Percentiles rank a stretch among this genome's conserved stretches.
These are phyloP conservation scores for Royoungia palumana DNA, from an alignment of 768 basidiomycete genomes.

Conservation along the genomic window DNA sequence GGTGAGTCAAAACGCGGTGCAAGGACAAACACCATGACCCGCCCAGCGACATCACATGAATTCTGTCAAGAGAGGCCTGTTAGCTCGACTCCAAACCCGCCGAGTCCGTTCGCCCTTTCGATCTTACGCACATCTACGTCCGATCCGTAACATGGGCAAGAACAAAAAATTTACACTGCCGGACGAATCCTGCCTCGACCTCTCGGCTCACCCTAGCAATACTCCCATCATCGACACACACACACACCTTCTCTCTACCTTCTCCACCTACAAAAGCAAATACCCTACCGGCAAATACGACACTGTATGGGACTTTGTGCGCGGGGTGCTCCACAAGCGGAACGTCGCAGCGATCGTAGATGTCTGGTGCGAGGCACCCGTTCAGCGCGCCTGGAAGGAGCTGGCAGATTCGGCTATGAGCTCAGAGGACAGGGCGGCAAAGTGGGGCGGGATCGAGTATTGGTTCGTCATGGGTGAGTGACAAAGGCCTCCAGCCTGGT, in stretches of 20 bases:
- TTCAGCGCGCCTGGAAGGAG: constrained; percentile 58
- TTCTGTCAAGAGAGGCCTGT: too few species aligned
- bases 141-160: constrained; percentile 35
- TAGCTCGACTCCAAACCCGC: too few species aligned
- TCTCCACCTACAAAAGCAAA: constrained; percentile 52
- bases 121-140: too few species aligned
- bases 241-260: constrained; percentile 79
- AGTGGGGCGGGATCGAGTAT: constrained; percentile 72
- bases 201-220: constrained; percentile 26
- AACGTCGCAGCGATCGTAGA: constrained; percentile 71
- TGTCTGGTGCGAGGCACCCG: constrained; percentile 86
- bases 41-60: too few species aligned
- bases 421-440: constrained; percentile 40
- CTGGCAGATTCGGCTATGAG: constrained; percentile 68
- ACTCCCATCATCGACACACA: constrained; percentile 75
- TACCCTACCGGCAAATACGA: constrained; percentile 56
- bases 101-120: too few species aligned
- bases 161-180: constrained; percentile 33
- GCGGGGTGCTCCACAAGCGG: constrained; percentile 53
- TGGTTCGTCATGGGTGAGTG: constrained; percentile 78
- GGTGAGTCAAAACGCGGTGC: too few species aligned
- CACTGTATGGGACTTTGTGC: constrained; percentile 67
- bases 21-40: too few species aligned
- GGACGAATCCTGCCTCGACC: constrained; percentile 32
- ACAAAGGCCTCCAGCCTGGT: too few species aligned